Percentiles rank a stretch among this genome's conserved stretches.
Evolutionary conservation across 163 green algal genomes (phyloP).

Genomic region (Picocystis sp.): DNA sequence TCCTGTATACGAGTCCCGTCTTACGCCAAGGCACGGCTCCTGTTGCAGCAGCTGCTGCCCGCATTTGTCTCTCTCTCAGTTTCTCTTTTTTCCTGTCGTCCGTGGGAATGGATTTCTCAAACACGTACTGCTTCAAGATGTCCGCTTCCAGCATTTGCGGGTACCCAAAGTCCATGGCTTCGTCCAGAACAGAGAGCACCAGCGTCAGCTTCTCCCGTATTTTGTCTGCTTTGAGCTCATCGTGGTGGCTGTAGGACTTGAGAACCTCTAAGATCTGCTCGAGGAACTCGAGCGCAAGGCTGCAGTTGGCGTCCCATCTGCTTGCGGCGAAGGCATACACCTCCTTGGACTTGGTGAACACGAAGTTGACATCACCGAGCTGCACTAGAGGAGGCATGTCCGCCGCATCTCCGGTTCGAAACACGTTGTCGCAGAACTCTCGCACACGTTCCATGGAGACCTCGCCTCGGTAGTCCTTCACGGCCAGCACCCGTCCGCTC

Average conservation of each 20-base stretch:
- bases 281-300: conserved; percentile 1
- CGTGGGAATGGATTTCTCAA: conserved; percentile 1
- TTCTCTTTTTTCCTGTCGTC: conserved; percentile 4
- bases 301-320: conserved; percentile 2
- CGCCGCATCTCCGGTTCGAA: not conserved
- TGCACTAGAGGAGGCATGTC: conserved; percentile 5
- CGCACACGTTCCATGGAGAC: conserved; percentile 2
- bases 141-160: conserved; percentile 6
- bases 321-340: conserved; percentile 4
- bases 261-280: conserved; percentile 5
- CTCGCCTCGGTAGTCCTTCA: conserved; percentile 6
- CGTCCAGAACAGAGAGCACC: conserved; percentile 4
- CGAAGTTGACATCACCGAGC: not conserved
- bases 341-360: conserved; percentile 1
- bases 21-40: conserved; percentile 6
- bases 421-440: conserved; percentile 2
- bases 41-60: not conserved
- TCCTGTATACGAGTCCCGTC: conserved; percentile 7
- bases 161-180: conserved; percentile 6
- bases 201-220: conserved; percentile 4
- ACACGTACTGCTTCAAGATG: conserved; percentile 2
- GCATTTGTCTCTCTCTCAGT: not conserved
- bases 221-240: conserved; percentile 2
- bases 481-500: not conserved
- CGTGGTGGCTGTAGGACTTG: conserved; percentile 5